Conservation (phyloP, 768 basidiomycete species). For the Calocybe gangraenosa region DNA sequence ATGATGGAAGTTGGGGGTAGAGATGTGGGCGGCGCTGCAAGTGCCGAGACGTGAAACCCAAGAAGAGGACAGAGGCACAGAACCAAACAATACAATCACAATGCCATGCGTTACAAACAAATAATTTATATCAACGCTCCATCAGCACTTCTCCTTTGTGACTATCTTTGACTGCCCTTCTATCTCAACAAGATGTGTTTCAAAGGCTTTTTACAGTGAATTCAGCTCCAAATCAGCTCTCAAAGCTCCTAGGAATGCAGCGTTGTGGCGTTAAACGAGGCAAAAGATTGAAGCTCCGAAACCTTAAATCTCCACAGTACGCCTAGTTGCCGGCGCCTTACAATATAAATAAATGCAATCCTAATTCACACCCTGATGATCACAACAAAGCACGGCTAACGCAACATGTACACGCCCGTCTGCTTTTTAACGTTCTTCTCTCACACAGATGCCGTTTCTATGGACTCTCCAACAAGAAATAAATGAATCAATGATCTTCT, state of each 20-base stretch:
- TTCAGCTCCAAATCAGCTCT: neutral
- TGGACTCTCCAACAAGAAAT: too few relatives aligned
- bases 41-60: slow-evolving; percentile 30
- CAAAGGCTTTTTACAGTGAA: neutral
- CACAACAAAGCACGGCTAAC: neutral
- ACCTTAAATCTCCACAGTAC: slow-evolving; percentile 21
- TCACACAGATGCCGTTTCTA: too few relatives aligned
- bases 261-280: slow-evolving; percentile 10
- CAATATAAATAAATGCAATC: too few relatives aligned
- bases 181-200: neutral
- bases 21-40: slow-evolving; percentile 20
- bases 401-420: too few relatives aligned
- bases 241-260: slow-evolving; percentile 2
- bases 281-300: slow-evolving; percentile 23
- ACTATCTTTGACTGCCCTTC: neutral
- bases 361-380: slow-evolving; percentile 1
- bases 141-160: neutral
- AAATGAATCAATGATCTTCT: too few relatives aligned
- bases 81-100: slow-evolving; percentile 37
- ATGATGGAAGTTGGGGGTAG: slow-evolving; percentile 26
- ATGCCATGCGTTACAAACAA: slow-evolving; percentile 39
- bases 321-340: slow-evolving; percentile 2
- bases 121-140: slow-evolving; percentile 9
- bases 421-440: too few relatives aligned
- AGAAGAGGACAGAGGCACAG: slow-evolving; percentile 29